phyloP scores from a whole-genome alignment of 2,329 filamentous ascomycete species.

The Curvularia lunata region DNA sequence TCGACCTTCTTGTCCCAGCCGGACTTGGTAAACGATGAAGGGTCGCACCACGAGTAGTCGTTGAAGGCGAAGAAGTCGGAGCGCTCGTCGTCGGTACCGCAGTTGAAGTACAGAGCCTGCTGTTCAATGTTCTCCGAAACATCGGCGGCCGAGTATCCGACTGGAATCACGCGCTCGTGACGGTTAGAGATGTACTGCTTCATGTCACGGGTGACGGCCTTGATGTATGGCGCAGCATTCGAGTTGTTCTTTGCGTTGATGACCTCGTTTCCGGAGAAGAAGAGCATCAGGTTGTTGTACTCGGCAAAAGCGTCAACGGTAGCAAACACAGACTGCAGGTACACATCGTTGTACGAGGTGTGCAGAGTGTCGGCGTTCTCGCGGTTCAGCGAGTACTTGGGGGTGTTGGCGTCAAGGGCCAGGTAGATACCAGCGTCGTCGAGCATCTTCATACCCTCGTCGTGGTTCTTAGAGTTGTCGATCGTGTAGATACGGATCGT shows the following conservation, averaged over 20 bases:
- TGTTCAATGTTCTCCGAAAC: constrained; percentile 83
- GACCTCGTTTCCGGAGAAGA: constrained; percentile 81
- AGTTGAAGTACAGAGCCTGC: constrained; percentile 92
- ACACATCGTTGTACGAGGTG: constrained; percentile 82
- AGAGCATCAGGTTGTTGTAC: constrained; percentile 85
- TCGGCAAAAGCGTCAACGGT: constrained; percentile 77
- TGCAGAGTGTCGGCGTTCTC: constrained; percentile 61
- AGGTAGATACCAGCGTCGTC: constrained; percentile 89
- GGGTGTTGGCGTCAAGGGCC: constrained; percentile 87
- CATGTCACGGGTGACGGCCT: constrained; percentile 78
- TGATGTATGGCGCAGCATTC: constrained; percentile 71
- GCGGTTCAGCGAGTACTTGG: constrained; percentile 86
- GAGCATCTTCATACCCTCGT: constrained; percentile 82
- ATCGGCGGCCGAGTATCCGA: constrained; percentile 85
- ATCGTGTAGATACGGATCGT: constrained; percentile 90
- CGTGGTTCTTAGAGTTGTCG: constrained; percentile 83
- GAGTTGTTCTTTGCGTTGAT: constrained; percentile 70
- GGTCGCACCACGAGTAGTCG: constrained; percentile 76
- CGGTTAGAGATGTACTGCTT: constrained; percentile 80
- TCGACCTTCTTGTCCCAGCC: constrained; percentile 70
- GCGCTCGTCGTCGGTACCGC: constrained; percentile 80
- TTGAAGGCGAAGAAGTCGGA: constrained; percentile 91
- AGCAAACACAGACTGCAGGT: constrained; percentile 84
- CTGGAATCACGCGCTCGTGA: constrained; percentile 70
- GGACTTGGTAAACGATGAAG: constrained; percentile 68